Conservation (phyloP, 139 green algal species). For the Coelastrella sp. region DNA sequence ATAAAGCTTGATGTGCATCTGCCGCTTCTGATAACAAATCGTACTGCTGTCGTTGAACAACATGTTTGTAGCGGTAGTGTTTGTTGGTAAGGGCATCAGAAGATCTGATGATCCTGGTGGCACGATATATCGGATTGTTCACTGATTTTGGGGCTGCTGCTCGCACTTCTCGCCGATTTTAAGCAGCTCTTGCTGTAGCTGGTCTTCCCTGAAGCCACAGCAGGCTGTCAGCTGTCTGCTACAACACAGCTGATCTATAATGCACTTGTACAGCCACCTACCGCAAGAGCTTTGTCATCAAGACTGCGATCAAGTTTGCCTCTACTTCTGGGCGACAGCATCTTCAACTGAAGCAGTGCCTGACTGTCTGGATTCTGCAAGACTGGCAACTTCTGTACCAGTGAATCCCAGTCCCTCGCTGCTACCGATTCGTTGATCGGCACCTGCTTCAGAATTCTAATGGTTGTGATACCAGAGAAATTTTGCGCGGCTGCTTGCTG, state of each 20-base stretch:
- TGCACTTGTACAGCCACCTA: not conserved
- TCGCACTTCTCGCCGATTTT: too few relatives aligned
- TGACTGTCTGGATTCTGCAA: not conserved
- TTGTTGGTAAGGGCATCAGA: not conserved
- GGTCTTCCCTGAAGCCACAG: not conserved
- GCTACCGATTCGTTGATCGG: not conserved
- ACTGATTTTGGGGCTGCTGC: too few relatives aligned
- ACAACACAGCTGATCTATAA: not conserved
- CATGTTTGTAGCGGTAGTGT: not conserved
- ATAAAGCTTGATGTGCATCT: not conserved
- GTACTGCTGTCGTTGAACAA: not conserved
- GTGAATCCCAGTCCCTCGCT: not conserved
- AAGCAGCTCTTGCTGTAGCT: too few relatives aligned
- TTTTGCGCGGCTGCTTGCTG: not conserved
- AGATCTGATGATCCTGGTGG: too few relatives aligned
- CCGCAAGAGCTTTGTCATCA: not conserved
- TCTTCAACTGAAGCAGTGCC: not conserved
- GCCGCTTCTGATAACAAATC: not conserved
- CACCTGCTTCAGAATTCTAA: not conserved
- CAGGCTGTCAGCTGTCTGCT: not conserved
- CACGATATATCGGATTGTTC: too few relatives aligned
- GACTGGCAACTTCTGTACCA: not conserved
- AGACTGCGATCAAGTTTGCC: constrained; percentile 8
- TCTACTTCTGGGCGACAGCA: constrained; percentile 23
- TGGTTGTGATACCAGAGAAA: not conserved